Percentiles rank a stretch among this genome's conserved stretches.
Evolutionary conservation across 208 protist genomes (phyloP).

Genomic region (Leishmania guyanensis): DNA sequence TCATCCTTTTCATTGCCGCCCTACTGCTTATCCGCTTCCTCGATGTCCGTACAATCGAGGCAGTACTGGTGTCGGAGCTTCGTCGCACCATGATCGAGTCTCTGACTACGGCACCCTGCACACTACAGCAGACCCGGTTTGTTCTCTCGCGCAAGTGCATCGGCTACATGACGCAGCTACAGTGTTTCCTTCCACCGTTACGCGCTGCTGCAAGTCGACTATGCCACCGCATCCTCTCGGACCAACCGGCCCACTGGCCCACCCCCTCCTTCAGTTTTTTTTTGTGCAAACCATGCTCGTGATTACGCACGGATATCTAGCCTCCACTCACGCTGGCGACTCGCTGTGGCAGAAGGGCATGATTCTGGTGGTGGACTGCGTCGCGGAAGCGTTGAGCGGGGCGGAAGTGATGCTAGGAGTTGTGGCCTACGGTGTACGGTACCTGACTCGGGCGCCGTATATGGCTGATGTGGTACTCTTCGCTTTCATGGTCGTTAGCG

Average conservation of each 20-base stretch:
- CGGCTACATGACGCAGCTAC: conserved; percentile 20
- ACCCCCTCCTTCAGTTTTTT: conserved; percentile 15
- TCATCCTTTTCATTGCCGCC: conserved; percentile 34
- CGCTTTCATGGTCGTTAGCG: conserved; percentile 29
- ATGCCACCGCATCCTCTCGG: conserved; percentile 28
- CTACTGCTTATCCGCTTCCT: conserved; percentile 49
- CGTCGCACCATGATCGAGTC: conserved; percentile 13
- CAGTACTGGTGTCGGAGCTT: conserved; percentile 33
- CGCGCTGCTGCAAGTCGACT: conserved; percentile 8
- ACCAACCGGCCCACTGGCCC: conserved; percentile 1
- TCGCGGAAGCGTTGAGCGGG: conserved; percentile 32
- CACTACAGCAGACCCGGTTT: conserved; percentile 18
- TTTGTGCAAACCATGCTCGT: conserved; percentile 17
- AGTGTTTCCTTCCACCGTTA: conserved; percentile 11
- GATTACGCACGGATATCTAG: conserved; percentile 39
- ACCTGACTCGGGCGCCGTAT: conserved; percentile 29
- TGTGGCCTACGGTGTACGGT: conserved; percentile 36
- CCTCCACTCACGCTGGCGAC: conserved; percentile 25
- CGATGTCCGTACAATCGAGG: conserved; percentile 31
- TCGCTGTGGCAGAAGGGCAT: conserved; percentile 24
- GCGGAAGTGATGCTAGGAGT: conserved; percentile 42
- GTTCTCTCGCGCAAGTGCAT: conserved; percentile 24
- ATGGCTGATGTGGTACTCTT: conserved; percentile 43
- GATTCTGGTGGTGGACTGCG: conserved; percentile 37
- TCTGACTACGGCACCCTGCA: conserved; percentile 10